Conservation (phyloP, 2,329 filamentous ascomycete species). For the Akanthomyces muscarius region DNA sequence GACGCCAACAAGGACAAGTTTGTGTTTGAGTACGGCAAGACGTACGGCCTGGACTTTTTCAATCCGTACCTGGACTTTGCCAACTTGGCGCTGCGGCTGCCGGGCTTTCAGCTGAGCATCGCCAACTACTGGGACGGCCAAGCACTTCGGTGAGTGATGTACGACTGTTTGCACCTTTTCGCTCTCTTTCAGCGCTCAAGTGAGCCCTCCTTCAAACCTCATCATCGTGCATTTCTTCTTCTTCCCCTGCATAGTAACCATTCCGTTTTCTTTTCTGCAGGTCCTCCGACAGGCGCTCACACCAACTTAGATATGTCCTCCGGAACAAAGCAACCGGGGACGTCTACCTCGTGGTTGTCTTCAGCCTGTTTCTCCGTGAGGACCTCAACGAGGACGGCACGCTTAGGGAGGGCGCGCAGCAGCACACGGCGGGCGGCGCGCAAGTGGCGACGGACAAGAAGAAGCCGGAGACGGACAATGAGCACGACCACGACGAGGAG, state of each 20-base stretch:
- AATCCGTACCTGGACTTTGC: constrained; percentile 88
- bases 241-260: constrained; percentile 22
- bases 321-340: constrained; percentile 72
- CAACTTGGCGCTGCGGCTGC: constrained; percentile 66
- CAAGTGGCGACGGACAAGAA: background rate
- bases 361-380: constrained; percentile 70
- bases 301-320: constrained; percentile 85
- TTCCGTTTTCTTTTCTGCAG: constrained; percentile 15
- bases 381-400: constrained; percentile 57
- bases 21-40: constrained; percentile 51
- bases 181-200: background rate
- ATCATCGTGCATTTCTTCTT: constrained; percentile 6
- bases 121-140: constrained; percentile 80
- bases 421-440: constrained; percentile 21
- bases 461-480: constrained; percentile 19
- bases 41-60: constrained; percentile 66
- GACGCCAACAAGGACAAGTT: constrained; percentile 47
- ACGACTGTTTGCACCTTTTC: constrained; percentile 3
- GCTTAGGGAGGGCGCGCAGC: constrained; percentile 41
- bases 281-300: constrained; percentile 58
- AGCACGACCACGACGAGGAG: constrained; percentile 31
- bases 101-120: constrained; percentile 68
- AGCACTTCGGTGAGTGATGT: constrained; percentile 59
- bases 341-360: constrained; percentile 75
- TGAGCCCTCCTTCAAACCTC: no score